Evolutionary conservation across 2,329 filamentous ascomycete species (phyloP).

Genomic region (Aspergillus chevalieri): DNA sequence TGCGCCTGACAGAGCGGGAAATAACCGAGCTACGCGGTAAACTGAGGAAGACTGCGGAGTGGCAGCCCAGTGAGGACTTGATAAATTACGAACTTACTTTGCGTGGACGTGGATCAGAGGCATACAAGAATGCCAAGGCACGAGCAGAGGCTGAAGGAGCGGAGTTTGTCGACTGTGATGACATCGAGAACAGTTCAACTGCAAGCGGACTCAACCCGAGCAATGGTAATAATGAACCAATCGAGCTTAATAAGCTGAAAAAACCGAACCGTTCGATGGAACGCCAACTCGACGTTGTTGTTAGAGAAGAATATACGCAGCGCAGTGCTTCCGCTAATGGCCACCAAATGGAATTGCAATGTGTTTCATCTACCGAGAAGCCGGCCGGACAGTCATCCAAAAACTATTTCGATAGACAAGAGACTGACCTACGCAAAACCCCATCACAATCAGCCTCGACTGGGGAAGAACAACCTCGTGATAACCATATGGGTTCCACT

Average conservation of each 20-base stretch:
- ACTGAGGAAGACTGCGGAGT: slow-evolving; percentile 66
- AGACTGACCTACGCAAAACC: neutral
- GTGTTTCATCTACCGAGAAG: too few relatives aligned
- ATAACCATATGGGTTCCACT: neutral
- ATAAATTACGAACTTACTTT: slow-evolving; percentile 58
- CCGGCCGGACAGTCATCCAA: slow-evolving; percentile 1
- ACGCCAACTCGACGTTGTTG: slow-evolving; percentile 15
- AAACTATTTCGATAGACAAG: neutral
- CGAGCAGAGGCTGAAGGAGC: slow-evolving; percentile 47
- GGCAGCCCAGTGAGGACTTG: slow-evolving; percentile 63
- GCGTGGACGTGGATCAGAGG: slow-evolving; percentile 50
- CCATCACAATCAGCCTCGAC: neutral
- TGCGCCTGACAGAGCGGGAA: slow-evolving; percentile 60
- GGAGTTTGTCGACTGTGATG: slow-evolving; percentile 52
- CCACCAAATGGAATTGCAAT: too few relatives aligned
- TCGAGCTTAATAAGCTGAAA: slow-evolving; percentile 57
- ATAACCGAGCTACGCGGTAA: slow-evolving; percentile 61
- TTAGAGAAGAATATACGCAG: too few relatives aligned
- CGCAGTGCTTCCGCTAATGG: too few relatives aligned
- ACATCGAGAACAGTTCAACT: slow-evolving; percentile 32
- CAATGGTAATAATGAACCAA: slow-evolving; percentile 55
- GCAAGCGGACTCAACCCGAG: slow-evolving; percentile 46
- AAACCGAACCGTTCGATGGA: slow-evolving; percentile 46
- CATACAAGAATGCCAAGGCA: slow-evolving; percentile 45
- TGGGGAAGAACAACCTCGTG: neutral